Evolutionary conservation across 2,329 filamentous ascomycete genomes (phyloP).

Genomic region (Leptographium procerum): DNA sequence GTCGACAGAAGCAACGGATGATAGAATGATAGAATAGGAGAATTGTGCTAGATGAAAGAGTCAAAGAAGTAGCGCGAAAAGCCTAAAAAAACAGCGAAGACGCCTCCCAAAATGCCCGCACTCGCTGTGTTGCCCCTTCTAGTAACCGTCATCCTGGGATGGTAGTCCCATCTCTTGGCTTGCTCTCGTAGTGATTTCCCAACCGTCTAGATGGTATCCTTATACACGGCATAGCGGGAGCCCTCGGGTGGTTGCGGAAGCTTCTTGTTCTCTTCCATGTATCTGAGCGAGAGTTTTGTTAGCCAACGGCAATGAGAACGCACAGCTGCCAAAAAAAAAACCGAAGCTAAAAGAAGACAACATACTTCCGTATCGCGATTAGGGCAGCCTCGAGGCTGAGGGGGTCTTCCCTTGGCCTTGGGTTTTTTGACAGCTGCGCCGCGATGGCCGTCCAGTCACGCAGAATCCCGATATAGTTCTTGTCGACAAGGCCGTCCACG

Average conservation of each 20-base stretch:
- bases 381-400: conserved; percentile 24
- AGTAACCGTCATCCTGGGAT: background rate
- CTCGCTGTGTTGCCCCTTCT: background rate
- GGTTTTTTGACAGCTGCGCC: conserved; percentile 53
- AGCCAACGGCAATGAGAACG: conserved; percentile 4
- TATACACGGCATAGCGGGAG: conserved; percentile 32
- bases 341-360: background rate
- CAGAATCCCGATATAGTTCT: conserved; percentile 71
- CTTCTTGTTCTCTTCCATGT: conserved; percentile 96
- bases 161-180: background rate
- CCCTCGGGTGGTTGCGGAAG: conserved; percentile 88
- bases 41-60: background rate
- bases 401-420: conserved; percentile 20
- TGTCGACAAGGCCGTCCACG: conserved; percentile 73
- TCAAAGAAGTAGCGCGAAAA: background rate
- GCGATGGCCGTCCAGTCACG: conserved; percentile 87
- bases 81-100: background rate
- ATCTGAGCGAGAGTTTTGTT: conserved; percentile 40
- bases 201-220: conserved; percentile 12
- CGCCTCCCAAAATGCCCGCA: conserved; percentile 1
- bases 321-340: background rate
- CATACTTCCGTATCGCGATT: conserved; percentile 22
- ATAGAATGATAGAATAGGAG: background rate
- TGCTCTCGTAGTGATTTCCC: background rate
- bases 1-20: background rate